Base-by-base conservation (phyloP, 768 basidiomycete genomes). In the Tephrocybe rancida region DNA sequence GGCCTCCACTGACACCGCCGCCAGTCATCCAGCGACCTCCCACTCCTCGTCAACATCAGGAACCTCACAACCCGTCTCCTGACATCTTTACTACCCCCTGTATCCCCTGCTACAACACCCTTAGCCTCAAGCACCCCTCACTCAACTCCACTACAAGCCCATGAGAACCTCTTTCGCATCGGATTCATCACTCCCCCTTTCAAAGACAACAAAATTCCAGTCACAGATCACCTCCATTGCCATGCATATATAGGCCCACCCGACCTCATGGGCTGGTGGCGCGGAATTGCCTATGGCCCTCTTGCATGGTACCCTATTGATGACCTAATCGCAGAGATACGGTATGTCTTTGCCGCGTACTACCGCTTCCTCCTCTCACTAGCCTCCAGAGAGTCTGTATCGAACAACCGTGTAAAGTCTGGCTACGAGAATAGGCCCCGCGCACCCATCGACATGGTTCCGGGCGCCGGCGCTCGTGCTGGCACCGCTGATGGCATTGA, bases 361-460 rank as follows among this genome's bases (percentile, higher is more conserved):
- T 27, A 14, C 42, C 9, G n/a, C n/a, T 18, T 22, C 30, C 44
- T 47, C 35, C 49, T 57, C 52, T 35, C 30, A 50, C 54, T 29
- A 50, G 25, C 44, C 41, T 44, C 35, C 70, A 92, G 91, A 44
- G 90, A 93, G 70, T 81, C 84, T 18, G 84, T 86, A 2, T 85
- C 88, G 13, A 94, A 92, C 64, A 92, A 94, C 69, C 85, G 90
- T 37, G 73, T 94, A 65, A 91, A 90, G 65, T 90, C 90, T 6
- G 89, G 88, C 19, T 82, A 88, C 59, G 70, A 77, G 48, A 79
- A 81, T 53, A 81, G 88, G 22, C 58, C 59, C 3, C 62, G 64
- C 45, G 84, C 86, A 8, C 88, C 90, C 35, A 92, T 92, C 55
- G 88, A 90, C 69, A 69, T 68, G 61, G 85, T 93, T 6, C 89